Conservation (phyloP, 2,329 filamentous ascomycete genomes). For the Eutypella sp. region DNA sequence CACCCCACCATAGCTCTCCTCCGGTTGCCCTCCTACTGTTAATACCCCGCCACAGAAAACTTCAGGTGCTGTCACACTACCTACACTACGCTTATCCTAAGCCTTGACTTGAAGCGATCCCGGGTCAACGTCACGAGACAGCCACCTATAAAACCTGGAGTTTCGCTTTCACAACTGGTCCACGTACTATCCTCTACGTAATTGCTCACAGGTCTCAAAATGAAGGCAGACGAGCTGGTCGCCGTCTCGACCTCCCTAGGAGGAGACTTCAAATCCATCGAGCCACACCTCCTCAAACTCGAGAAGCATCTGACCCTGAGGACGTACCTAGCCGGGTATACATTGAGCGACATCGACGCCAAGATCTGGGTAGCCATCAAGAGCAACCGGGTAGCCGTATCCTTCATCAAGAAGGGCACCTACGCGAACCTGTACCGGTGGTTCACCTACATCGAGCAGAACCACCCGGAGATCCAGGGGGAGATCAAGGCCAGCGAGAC, state of each 20-base stretch:
- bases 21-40: background rate
- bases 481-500: slow-evolving; percentile 67
- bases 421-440: slow-evolving; percentile 77
- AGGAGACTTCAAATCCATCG: slow-evolving; percentile 77
- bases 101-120: too few species aligned
- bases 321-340: slow-evolving; percentile 80
- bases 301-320: slow-evolving; percentile 85
- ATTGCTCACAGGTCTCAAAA: slow-evolving; percentile 30
- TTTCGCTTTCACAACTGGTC: background rate
- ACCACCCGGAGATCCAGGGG: slow-evolving; percentile 68
- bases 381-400: slow-evolving; percentile 76
- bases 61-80: too few species aligned
- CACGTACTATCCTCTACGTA: background rate
- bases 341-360: slow-evolving; percentile 69
- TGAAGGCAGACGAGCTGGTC: slow-evolving; percentile 55
- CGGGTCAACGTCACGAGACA: slow-evolving; percentile 7
- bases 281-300: slow-evolving; percentile 67
- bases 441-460: slow-evolving; percentile 81
- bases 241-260: slow-evolving; percentile 46
- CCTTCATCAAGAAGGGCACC: slow-evolving; percentile 72
- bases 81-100: too few species aligned
- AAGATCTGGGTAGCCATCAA: slow-evolving; percentile 80
- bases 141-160: too few species aligned
- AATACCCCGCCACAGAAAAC: slow-evolving; percentile 15
- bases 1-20: background rate